Evolutionary conservation across 2,329 filamentous ascomycete genomes (phyloP), one percentile per base, ranked within the genome.

Genomic region (Geosmithia flava): DNA sequence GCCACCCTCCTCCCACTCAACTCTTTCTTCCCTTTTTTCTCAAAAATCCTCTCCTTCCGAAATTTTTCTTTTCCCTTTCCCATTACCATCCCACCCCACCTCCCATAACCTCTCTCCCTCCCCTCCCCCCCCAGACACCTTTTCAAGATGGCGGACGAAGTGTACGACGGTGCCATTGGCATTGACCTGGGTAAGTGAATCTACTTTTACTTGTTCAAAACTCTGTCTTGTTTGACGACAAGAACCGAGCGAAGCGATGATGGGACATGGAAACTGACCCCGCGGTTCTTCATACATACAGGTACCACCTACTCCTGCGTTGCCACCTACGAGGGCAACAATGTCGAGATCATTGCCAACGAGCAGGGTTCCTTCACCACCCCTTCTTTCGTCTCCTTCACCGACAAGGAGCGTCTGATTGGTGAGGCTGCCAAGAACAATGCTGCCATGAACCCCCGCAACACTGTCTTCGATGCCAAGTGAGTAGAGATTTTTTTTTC

Each of bases 101-200:
- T 37, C 37, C 30, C 30, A 56, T 58, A 53, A 51, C 44, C 45
- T 47, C 48, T 45, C 37, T 46, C 37, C 20, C 29, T 46, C 20
- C 45, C 42, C 30, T 46, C 42, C 47, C 39, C 33, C 47, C 44
- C 44, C 39, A 50, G 41, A 49, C 49, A 39, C 39, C 47, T 47
- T 30, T 59, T 59, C 63, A 87, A 74, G 68, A 96, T 96, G 91
- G 83, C 87, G 70, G 89, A 95, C 72, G 91, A 96, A 83, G 83
- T 94, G 64, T 98, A 97, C 73, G 93, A 98, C 71, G 93, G 93
- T 86, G 93, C 93, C 82, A 88, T 97, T 77, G 93, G 93, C 83
- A 98, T 98, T 78, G 93, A 98, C 84, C 81, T 98, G 76, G 93
- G 91, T 95, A 77, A 64, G 83, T 75, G 15, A 10, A 6, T 20